A percentile compares a stretch with the other conserved stretches of the same genome.
Conservation (phyloP, 148 eudicot genomes). For the Simmondsia chinensis region DNA sequence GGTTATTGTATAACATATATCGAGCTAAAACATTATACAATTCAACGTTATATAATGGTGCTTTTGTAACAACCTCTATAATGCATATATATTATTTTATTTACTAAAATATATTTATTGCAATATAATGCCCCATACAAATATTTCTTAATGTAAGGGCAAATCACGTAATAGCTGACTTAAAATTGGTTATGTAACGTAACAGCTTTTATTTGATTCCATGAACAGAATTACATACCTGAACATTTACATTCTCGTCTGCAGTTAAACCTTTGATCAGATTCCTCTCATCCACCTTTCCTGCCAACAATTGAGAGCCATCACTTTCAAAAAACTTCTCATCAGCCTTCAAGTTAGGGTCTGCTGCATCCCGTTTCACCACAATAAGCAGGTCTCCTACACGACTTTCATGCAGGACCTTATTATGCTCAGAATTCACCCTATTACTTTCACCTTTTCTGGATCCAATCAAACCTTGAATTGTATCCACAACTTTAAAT, state of each 20-base stretch:
- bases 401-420: conserved; percentile 51
- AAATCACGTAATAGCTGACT: no score
- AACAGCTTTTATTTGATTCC: no score
- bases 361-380: conserved; percentile 55
- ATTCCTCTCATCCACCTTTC: conserved; percentile 43
- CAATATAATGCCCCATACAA: no score
- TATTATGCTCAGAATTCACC: conserved; percentile 25
- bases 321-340: conserved; percentile 31
- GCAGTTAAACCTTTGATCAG: conserved; percentile 92
- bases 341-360: conserved; percentile 50
- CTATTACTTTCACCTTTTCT: conserved; percentile 2
- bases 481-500: conserved; percentile 68
- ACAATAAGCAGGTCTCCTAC: conserved; percentile 70
- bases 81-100: no score
- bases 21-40: no score
- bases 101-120: no score
- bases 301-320: conserved; percentile 26
- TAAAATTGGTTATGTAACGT: no score
- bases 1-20: no score
- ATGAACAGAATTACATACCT: conserved; percentile 37
- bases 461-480: conserved; percentile 39
- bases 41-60: no score
- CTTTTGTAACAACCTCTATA: no score
- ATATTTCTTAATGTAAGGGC: no score
- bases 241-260: conserved; percentile 89